Evolutionary conservation across 768 basidiomycete species (phyloP).

Genomic region (Glaciozyma martinii): DNA sequence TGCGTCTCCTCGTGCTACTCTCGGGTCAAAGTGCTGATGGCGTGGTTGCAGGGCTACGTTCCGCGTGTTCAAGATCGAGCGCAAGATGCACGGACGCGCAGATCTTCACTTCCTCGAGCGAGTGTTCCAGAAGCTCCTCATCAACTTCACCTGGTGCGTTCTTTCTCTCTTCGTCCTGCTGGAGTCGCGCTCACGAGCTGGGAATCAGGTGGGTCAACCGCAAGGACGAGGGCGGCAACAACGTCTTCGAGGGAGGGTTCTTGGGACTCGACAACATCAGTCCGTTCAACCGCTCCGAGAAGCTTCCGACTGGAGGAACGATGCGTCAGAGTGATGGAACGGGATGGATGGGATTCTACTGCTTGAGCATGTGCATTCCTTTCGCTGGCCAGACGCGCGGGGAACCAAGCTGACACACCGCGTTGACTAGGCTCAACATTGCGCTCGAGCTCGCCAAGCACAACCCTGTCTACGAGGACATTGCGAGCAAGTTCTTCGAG

Average conservation of each 20-base stretch:
- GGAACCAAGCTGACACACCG: constrained; percentile 8
- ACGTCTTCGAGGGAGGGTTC: constrained; percentile 98
- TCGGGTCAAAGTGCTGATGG: not conserved
- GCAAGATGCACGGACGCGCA: constrained; percentile 83
- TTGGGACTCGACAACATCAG: constrained; percentile 97
- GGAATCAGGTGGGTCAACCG: constrained; percentile 92
- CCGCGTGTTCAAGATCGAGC: constrained; percentile 97
- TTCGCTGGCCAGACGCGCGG: not conserved
- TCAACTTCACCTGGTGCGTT: constrained; percentile 89
- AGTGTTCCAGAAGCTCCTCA: constrained; percentile 91
- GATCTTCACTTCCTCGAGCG: constrained; percentile 89
- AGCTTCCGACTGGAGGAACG: constrained; percentile 83
- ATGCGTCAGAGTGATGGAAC: constrained; percentile 97
- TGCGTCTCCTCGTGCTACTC: constrained; percentile 35
- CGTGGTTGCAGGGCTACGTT: constrained; percentile 69
- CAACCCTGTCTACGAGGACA: constrained; percentile 95
- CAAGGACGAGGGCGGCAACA: constrained; percentile 87
- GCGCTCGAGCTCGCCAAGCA: constrained; percentile 96
- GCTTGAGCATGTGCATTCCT: constrained; percentile 71
- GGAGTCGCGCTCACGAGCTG: not conserved
- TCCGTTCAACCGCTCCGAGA: constrained; percentile 94
- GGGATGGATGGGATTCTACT: constrained; percentile 99
- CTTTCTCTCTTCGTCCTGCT: no score
- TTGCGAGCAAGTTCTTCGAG: constrained; percentile 96
- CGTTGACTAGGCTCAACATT: constrained; percentile 71